Evolutionary conservation across 2,329 filamentous ascomycete species (phyloP).

Genomic region (Phaeosphaeriaceae sp.): DNA sequence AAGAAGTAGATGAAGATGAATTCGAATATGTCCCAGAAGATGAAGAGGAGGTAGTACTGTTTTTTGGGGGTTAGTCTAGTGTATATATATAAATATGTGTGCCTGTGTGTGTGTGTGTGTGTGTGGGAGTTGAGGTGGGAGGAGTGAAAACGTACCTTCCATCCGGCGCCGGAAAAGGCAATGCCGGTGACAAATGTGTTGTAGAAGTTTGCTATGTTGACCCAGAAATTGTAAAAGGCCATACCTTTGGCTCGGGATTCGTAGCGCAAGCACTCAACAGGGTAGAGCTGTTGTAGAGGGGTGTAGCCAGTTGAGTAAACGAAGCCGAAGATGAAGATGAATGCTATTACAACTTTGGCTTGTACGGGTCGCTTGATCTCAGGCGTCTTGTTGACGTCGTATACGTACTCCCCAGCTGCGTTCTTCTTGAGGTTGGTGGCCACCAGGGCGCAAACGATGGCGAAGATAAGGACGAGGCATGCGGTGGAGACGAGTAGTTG

Average conservation of each 20-base stretch:
- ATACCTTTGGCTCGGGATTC: slow-evolving; percentile 58
- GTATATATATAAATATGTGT: too few species aligned
- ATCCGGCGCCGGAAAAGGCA: slow-evolving; percentile 45
- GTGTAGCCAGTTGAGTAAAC: slow-evolving; percentile 50
- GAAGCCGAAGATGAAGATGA: slow-evolving; percentile 55
- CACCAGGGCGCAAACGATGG: slow-evolving; percentile 51
- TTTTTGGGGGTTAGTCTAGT: slow-evolving; percentile 9
- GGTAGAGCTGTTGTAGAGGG: slow-evolving; percentile 56
- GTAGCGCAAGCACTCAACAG: slow-evolving; percentile 57
- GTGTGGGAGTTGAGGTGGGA: not conserved
- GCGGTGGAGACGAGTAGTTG: slow-evolving; percentile 54
- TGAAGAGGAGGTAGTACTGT: slow-evolving; percentile 50
- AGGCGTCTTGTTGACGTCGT: slow-evolving; percentile 34
- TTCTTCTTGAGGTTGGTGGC: slow-evolving; percentile 46
- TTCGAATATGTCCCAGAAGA: slow-evolving; percentile 52
- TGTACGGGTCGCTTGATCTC: slow-evolving; percentile 44
- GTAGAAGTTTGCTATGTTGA: slow-evolving; percentile 54
- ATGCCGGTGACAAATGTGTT: slow-evolving; percentile 55
- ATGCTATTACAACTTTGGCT: slow-evolving; percentile 51
- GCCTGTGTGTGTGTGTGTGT: slow-evolving; percentile 1
- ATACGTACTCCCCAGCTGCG: slow-evolving; percentile 28
- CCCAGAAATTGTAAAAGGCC: slow-evolving; percentile 56
- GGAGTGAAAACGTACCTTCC: slow-evolving; percentile 39
- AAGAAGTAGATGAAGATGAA: slow-evolving; percentile 49
- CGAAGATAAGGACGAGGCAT: slow-evolving; percentile 50